Conservation (phyloP, 371 early-diverging fungal genomes). For the Zopfochytrium polystomum region DNA sequence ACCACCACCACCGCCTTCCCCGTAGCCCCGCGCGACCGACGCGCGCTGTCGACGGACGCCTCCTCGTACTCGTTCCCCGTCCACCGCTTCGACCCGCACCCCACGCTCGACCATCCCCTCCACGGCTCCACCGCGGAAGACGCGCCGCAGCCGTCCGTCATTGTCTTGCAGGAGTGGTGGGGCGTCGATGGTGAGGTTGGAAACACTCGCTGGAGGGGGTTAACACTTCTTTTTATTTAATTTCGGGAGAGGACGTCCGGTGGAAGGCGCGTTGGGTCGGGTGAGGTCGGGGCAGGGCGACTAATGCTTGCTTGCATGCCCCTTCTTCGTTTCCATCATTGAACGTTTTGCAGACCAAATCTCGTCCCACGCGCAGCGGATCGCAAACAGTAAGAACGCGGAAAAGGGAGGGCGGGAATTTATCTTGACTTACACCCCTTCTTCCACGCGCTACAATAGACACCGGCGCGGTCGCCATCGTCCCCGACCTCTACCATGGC, state of each 20-base stretch:
- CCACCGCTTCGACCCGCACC: constrained; percentile 9
- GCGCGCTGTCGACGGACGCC: no score
- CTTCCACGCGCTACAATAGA: constrained; percentile 6
- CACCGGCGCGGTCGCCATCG: constrained; percentile 46
- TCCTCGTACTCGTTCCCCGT: constrained; percentile 10
- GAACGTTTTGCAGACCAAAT: no score
- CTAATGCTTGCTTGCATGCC: no score
- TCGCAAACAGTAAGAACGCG: constrained; percentile 40
- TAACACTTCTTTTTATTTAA: no score
- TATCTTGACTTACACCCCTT: not conserved
- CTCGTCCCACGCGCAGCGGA: constrained; percentile 49
- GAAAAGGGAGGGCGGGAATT: no score
- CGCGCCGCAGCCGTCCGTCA: constrained; percentile 19
- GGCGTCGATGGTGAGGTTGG: constrained; percentile 56
- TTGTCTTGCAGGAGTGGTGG: constrained; percentile 42
- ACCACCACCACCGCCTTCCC: constrained; percentile 6
- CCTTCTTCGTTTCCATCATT: no score
- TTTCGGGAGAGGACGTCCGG: no score
- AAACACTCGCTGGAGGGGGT: no score
- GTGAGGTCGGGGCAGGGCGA: no score
- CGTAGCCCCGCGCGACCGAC: no score
- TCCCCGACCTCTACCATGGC: constrained; percentile 59
- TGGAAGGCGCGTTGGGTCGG: no score
- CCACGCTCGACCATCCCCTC: constrained; percentile 11
- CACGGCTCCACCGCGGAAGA: constrained; percentile 19